Percentiles rank a stretch among this genome's conserved stretches.
These are phyloP conservation scores for Kodamaea laetipori DNA, from an alignment of 805 yeast species.

Conservation along the genomic window DNA sequence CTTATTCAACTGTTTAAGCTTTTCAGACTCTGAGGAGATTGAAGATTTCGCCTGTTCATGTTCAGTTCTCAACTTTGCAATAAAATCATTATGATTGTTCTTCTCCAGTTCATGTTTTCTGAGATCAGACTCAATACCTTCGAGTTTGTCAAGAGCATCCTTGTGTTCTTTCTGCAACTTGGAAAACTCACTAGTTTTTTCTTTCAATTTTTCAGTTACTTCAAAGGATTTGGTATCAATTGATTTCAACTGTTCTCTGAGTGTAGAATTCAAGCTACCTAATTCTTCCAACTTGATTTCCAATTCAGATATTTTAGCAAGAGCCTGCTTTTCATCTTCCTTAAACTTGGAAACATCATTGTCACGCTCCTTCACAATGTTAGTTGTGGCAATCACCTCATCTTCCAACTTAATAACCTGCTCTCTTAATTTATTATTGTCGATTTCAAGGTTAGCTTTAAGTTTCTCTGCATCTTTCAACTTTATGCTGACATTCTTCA, in stretches of 20 bases:
- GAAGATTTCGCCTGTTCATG: conserved; percentile 10
- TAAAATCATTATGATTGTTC: conserved; percentile 11
- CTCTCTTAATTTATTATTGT: conserved; percentile 43
- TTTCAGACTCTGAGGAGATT: conserved; percentile 11
- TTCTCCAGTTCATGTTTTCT: conserved; percentile 14
- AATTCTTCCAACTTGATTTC: conserved; percentile 31
- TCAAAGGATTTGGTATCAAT: conserved; percentile 29
- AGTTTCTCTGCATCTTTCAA: conserved; percentile 38
- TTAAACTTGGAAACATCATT: conserved; percentile 45
- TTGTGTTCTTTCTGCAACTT: conserved; percentile 14
- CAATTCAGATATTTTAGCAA: conserved; percentile 30
- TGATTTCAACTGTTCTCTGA: conserved; percentile 33
- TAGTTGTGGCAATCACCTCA: conserved; percentile 30
- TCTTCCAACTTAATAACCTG: conserved; percentile 35
- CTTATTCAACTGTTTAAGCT: conserved; percentile 14
- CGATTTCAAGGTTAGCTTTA: conserved; percentile 32
- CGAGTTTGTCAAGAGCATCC: conserved; percentile 4
- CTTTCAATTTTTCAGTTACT: conserved; percentile 13
- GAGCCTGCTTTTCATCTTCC: conserved; percentile 36
- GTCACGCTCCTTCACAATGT: conserved; percentile 48
- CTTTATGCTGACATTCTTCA: conserved; percentile 51
- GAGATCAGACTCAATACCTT: conserved; percentile 12
- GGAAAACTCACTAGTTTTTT: conserved; percentile 13
- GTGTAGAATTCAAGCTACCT: conserved; percentile 32
- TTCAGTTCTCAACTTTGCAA: conserved; percentile 15